Base-by-base conservation (phyloP, 2,329 filamentous ascomycete species). In the Sclerotinia subarctica region DNA sequence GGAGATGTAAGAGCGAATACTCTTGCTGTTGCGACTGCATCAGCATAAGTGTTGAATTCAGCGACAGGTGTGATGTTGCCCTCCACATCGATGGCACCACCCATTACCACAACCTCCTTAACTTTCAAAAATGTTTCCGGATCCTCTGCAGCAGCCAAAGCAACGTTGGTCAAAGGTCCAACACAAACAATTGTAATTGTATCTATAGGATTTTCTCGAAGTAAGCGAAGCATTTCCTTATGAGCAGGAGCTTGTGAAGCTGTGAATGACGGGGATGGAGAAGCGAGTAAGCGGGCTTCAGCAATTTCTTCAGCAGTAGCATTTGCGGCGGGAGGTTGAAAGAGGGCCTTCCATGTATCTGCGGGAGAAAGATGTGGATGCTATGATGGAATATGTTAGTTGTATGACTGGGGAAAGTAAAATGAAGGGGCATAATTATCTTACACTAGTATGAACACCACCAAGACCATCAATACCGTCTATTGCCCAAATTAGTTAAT, bases 31-130 rank as follows among this genome's bases (percentile, higher is more conserved):
- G 92, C 91, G 52, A 92, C 85, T 26, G 91, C 84, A 78, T 99
- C 96, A 68, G 95, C 94, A 76, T 93, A 96, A 68, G 90, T 91
- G 82, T 99, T 99, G 85, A 99, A 99, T 78, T 99, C 95, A 71
- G 92, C 93, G 17, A 90, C 86, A 1, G 95, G 94, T 57, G 88
- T 89, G 76, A 92, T 88, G 78, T 99, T 99, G 73, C 95, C 95
- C 63, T 88, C 85, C 56, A 88, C 81, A 69, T 91, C 84, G 66
- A 99, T 86, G 32, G 92, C 89, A 69, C 95, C 95, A 69, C 94
- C 95, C 95, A 99, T 99, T 58, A 97, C 91, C 5, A 97, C 90
- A 3, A 99, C 86, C 79, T 98, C 93, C 78, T 96, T 96, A 60
- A 89, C 92, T 54, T 88, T 88, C 67, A 99, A 83, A 78, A 99